Percentiles rank a stretch among this genome's conserved stretches.
Conservation (phyloP, 1,284 basidiomycete species). For the Wolfiporia cocos region DNA sequence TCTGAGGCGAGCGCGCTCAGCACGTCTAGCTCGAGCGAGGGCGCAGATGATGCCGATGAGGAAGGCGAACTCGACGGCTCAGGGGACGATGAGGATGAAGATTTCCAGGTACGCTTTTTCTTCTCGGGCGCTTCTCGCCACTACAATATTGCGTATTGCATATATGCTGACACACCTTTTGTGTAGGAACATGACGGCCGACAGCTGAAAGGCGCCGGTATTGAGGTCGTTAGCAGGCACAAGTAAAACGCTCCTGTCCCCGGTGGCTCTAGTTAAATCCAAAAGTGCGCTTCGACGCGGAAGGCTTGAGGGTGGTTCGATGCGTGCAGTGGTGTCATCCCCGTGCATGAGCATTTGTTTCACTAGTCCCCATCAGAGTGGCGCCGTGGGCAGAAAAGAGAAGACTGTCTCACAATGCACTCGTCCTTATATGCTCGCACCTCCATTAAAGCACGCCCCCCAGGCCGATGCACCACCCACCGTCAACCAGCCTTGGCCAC, state of each 20-base stretch:
- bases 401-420: no score
- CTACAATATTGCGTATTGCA: conserved; percentile 1
- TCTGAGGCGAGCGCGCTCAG: conserved; percentile 3
- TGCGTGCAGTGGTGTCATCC: no score
- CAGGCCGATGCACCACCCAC: no score
- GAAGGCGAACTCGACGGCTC: conserved; percentile 15
- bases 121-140: no score
- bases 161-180: background rate
- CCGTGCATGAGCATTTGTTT: no score
- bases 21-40: conserved; percentile 8
- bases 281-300: conserved; percentile 10
- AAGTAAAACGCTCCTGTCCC: background rate
- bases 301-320: no score
- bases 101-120: conserved; percentile 9
- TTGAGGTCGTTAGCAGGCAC: background rate
- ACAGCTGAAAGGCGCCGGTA: background rate
- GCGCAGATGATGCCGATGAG: conserved; percentile 11
- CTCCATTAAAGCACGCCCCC: no score
- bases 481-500: no score
- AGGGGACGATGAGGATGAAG: conserved; percentile 13
- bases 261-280: conserved; percentile 1
- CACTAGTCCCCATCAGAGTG: no score
- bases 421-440: no score
- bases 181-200: background rate
- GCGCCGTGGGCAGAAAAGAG: no score